Evolutionary conservation across 1,284 basidiomycete genomes (phyloP).

Genomic region (Irpex sp.): DNA sequence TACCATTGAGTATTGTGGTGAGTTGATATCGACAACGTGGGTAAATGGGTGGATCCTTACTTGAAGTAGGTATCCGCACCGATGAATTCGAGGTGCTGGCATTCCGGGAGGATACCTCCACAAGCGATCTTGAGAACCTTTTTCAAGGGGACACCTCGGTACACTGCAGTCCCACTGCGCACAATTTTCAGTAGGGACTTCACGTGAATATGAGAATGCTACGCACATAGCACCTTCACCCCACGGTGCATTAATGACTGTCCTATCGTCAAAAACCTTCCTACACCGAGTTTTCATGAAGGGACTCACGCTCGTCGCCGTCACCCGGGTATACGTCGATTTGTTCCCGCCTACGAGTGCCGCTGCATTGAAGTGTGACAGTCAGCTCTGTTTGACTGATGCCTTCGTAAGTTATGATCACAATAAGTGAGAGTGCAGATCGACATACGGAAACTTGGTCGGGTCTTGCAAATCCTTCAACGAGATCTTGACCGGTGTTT

Average conservation of each 20-base stretch:
- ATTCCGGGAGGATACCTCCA: conserved; percentile 45
- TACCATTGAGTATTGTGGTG: conserved; percentile 14
- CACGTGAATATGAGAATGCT: not conserved
- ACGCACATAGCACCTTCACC: conserved; percentile 53
- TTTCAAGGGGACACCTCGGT: conserved; percentile 50
- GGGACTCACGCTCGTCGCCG: conserved; percentile 44
- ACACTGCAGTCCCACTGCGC: conserved; percentile 27
- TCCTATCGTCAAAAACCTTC: not conserved
- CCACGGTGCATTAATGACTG: conserved; percentile 35
- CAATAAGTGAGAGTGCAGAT: not conserved
- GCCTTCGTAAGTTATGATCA: not conserved
- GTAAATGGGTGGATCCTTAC: conserved; percentile 23
- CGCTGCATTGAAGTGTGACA: conserved; percentile 52
- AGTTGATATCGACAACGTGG: not conserved
- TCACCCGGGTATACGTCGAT: conserved; percentile 54
- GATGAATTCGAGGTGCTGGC: conserved; percentile 51
- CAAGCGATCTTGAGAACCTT: conserved; percentile 51
- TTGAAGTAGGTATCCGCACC: conserved; percentile 60
- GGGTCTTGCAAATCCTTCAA: conserved; percentile 46
- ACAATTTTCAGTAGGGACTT: not conserved
- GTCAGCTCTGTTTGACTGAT: conserved; percentile 45
- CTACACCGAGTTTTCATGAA: not conserved
- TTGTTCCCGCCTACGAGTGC: conserved; percentile 51
- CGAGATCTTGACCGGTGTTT: conserved; percentile 38
- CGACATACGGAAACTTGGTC: conserved; percentile 41